Percentiles rank a stretch among this genome's conserved stretches.
These are phyloP conservation scores for Fragaria vesca DNA, from an alignment of 306 rosid genomes.

Conservation along the genomic window DNA sequence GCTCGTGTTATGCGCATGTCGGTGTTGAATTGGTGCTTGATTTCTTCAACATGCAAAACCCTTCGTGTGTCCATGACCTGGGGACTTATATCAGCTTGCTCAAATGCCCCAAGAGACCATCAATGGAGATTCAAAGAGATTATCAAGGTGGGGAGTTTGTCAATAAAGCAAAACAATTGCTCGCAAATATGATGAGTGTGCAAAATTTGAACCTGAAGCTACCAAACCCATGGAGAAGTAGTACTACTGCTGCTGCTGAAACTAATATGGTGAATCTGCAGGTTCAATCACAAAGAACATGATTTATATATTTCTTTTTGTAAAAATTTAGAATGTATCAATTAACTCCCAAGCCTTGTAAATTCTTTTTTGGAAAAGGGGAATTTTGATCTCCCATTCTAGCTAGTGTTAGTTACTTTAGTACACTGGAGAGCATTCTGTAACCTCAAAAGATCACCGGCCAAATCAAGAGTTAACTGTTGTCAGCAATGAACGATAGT, in stretches of 20 bases:
- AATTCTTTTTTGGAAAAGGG: not conserved
- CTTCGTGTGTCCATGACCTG: constrained; percentile 88
- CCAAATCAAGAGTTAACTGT: not conserved
- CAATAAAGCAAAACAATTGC: constrained; percentile 37
- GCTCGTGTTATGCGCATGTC: constrained; percentile 81
- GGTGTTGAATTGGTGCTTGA: constrained; percentile 79
- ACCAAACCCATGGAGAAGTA: constrained; percentile 28
- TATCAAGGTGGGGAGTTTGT: constrained; percentile 25
- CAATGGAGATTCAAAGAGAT: constrained; percentile 6
- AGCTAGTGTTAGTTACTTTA: not conserved
- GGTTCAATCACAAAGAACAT: constrained; percentile 36
- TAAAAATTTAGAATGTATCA: not conserved
- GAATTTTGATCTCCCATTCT: not conserved
- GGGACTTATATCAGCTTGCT: constrained; percentile 60
- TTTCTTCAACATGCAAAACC: constrained; percentile 81
- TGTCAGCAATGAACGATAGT: no score
- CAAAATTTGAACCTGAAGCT: constrained; percentile 32
- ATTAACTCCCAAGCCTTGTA: not conserved
- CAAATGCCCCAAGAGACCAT: constrained; percentile 30
- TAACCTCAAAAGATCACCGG: not conserved
- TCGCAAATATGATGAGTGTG: constrained; percentile 12
- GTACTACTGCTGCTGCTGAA: not conserved
- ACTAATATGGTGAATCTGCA: constrained; percentile 18
- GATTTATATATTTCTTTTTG: not conserved
- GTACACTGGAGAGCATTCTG: not conserved